Percentiles rank a stretch among this genome's conserved stretches.
Conservation (phyloP, 129 eudicot genomes). For the Kitagawia praeruptora region DNA sequence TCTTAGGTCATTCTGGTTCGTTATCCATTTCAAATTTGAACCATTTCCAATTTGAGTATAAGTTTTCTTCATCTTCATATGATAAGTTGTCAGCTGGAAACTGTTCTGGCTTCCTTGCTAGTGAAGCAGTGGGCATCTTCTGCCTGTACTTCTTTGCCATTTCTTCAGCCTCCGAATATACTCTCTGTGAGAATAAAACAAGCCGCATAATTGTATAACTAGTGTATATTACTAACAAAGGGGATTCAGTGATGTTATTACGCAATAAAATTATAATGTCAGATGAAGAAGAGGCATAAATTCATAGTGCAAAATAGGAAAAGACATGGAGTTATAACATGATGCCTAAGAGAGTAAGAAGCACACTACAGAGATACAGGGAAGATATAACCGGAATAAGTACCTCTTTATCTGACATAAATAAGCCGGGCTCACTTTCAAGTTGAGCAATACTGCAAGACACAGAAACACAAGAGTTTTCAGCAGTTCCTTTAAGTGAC, state of each 20-base stretch:
- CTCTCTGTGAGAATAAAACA: slow-evolving; percentile 39
- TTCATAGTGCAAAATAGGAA: background rate
- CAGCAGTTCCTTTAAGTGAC: slow-evolving; percentile 1
- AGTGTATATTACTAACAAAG: background rate
- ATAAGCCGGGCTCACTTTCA: slow-evolving; percentile 11
- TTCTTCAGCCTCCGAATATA: slow-evolving; percentile 70
- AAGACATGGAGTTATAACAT: background rate
- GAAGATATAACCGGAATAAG: background rate
- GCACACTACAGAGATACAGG: background rate
- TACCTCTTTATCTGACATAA: slow-evolving; percentile 46
- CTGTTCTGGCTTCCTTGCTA: slow-evolving; percentile 34
- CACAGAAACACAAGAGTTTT: slow-evolving; percentile 3
- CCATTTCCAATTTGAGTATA: slow-evolving; percentile 90
- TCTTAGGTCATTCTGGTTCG: slow-evolving; percentile 18
- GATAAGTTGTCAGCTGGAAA: slow-evolving; percentile 30
- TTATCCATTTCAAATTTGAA: slow-evolving; percentile 48
- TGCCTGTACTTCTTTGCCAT: slow-evolving; percentile 83
- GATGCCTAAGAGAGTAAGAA: background rate
- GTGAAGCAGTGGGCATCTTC: slow-evolving; percentile 39
- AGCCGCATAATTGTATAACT: background rate
- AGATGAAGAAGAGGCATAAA: background rate
- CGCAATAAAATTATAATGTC: background rate
- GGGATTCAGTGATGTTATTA: background rate
- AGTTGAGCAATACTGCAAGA: slow-evolving; percentile 10
- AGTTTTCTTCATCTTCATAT: slow-evolving; percentile 56